Base-by-base conservation (phyloP, 192 early-diverging fungal species). In the Cetraspora pellucida region DNA sequence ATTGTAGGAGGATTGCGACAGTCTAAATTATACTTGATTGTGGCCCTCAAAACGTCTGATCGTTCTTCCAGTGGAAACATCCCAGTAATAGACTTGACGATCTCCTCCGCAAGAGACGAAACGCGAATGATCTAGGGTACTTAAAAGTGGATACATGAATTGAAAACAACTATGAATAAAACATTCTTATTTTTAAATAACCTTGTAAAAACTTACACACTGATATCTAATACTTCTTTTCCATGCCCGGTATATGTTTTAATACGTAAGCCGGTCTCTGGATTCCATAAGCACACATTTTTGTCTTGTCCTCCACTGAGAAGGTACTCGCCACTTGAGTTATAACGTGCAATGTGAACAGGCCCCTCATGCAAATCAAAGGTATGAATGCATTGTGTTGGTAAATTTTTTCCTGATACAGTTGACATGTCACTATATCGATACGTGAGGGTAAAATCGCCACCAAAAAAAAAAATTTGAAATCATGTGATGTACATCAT, bases 171-270 rank as follows among this genome's bases (percentile, higher is more conserved):
- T 13, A 16, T 27, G 5, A 27, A 31, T 16, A 63, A 28, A 31
- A 27, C 17, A 60, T 27, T 60, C 58, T 27, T 27, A 3, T 10
- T 60, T n/a, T 10, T 23, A 13, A 60, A 27, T 60, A 23, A 10
- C 2, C 25, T 60, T 60, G 9, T 7, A 60, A 27, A 23, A 60
- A 19, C 81, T 85, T 83, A 95, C 87, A 95, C 84, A 28, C 85
- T 84, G 31, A 95, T 45, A 44, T 84, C 90, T 23, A 91, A 86
- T 0, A 99, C 88, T 31, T 92, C 93, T 82, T 93, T 91, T 13
- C 95, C 95, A 78, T 99, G 96, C 0, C 91, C 96, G 13, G 85
- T 81, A 77, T 95, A 98, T 0, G 86, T 88, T 50, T 93, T 92
- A 11, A 99, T 89, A 54, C 81, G 85, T 21, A 89, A 80, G 9